Percentiles rank a stretch among this genome's conserved stretches.
Evolutionary conservation across 164 flowering plant species (phyloP).

Genomic region (Tinospora cordifolia): DNA sequence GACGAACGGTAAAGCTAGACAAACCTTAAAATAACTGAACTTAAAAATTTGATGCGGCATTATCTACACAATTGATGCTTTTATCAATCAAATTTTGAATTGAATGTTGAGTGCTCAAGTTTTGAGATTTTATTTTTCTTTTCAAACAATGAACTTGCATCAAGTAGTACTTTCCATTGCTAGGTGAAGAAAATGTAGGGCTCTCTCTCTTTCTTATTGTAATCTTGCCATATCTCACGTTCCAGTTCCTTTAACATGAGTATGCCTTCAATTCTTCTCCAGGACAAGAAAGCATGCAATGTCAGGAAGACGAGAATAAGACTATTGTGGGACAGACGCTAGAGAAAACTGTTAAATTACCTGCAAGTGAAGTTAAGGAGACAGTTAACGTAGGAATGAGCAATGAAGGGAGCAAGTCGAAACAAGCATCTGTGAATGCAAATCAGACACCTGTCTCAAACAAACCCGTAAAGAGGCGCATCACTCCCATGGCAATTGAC

Average conservation of each 20-base stretch:
- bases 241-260: neutral
- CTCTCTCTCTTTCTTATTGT: neutral
- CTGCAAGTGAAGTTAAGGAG: constrained; percentile 8
- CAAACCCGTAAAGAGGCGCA: constrained; percentile 74
- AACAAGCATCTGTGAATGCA: constrained; percentile 23
- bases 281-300: constrained; percentile 22
- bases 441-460: constrained; percentile 20
- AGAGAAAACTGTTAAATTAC: constrained; percentile 18
- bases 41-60: no score
- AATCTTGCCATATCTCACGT: no score
- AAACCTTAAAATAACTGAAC: no score
- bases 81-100: no score
- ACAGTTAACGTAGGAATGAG: constrained; percentile 9
- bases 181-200: neutral
- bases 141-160: no score
- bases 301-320: constrained; percentile 22
- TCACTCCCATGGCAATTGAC: constrained; percentile 77
- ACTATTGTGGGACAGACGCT: constrained; percentile 14
- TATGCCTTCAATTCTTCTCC: constrained; percentile 8
- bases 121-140: no score
- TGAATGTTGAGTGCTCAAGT: no score
- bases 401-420: constrained; percentile 15
- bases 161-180: no score
- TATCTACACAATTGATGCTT: no score
- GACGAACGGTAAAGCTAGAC: no score